Evolutionary conservation across 176 grass and related monocot genomes (phyloP), one percentile per base, ranked within the genome.

Genomic region (Rhynchospora breviuscula): DNA sequence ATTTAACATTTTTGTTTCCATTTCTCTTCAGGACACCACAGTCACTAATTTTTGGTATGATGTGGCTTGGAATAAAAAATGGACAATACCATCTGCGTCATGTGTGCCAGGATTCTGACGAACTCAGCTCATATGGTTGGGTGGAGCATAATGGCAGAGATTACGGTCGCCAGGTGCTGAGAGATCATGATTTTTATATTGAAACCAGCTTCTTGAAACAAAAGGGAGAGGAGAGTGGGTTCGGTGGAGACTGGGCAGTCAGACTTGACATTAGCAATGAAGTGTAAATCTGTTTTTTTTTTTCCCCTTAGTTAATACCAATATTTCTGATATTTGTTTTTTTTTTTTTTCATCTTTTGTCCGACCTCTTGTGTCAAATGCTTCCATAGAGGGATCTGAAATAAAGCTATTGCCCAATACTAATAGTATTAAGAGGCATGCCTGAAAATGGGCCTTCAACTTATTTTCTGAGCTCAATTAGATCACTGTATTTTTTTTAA

Each of bases 61-160:
- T 98, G 96, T 98, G 96, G 96, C 88, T 98, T 87, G 86, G 84
- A 80, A 89, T 93, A 83, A 90, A 90, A 89, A 88, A 98, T 79
- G 91, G 88, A 17, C 96, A 93, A 51, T 95, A 93, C 87, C 84
- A 86, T 90, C 83, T 98, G 73, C 96, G 93, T 43, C 93, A 98
- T 67, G 91, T 95, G 87, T 98, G 96, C 67, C 90, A 98, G 89
- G 92, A 98, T 91, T 95, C 92, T 81, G 96, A 98, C 71, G 93
- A 88, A 47, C 93, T 98, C 67, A 93, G 83, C 75, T 90, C 86
- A 71, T 98, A 93, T 76, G 93, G 96, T 49, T 95, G 96, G 96
- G 87, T 44, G 63, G 85, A 92, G 87, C 96, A 98, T 83, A 91
- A 98, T 83, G 96, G 96, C 66, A 88, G 89, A 87, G 85, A 95